phyloP scores from a whole-genome alignment of 345 rosid species.

The Microcos paniculata region DNA sequence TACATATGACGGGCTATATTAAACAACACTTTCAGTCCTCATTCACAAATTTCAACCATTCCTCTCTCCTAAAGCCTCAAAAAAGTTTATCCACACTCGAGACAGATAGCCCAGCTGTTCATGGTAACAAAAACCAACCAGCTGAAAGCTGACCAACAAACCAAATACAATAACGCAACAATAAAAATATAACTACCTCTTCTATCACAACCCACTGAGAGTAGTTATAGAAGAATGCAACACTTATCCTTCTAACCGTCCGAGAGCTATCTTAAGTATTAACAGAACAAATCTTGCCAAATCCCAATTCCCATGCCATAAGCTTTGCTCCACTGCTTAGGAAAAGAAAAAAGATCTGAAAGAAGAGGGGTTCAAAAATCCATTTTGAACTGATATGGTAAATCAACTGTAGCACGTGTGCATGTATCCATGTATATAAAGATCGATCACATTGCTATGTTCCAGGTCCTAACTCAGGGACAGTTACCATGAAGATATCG shows the following conservation, averaged over 20 bases:
- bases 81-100: not conserved
- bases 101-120: not conserved
- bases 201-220: too few species aligned
- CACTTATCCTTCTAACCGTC: too few species aligned
- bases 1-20: not conserved
- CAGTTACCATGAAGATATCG: not conserved
- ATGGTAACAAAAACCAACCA: too few species aligned
- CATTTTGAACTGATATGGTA: not conserved
- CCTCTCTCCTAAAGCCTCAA: not conserved
- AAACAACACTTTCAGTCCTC: not conserved
- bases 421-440: not conserved
- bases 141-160: too few species aligned
- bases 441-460: not conserved
- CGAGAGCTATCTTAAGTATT: too few species aligned
- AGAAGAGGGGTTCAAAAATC: not conserved
- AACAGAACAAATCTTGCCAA: not conserved
- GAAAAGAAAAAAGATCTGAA: not conserved
- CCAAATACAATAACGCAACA: too few species aligned
- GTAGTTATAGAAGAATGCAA: too few species aligned
- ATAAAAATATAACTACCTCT: too few species aligned
- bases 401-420: not conserved
- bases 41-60: too few species aligned
- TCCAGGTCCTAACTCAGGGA: not conserved
- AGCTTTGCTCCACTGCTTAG: not conserved
- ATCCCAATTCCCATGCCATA: not conserved